Evolutionary conservation across 2,329 filamentous ascomycete species (phyloP).

Genomic region (Nemania sp.): DNA sequence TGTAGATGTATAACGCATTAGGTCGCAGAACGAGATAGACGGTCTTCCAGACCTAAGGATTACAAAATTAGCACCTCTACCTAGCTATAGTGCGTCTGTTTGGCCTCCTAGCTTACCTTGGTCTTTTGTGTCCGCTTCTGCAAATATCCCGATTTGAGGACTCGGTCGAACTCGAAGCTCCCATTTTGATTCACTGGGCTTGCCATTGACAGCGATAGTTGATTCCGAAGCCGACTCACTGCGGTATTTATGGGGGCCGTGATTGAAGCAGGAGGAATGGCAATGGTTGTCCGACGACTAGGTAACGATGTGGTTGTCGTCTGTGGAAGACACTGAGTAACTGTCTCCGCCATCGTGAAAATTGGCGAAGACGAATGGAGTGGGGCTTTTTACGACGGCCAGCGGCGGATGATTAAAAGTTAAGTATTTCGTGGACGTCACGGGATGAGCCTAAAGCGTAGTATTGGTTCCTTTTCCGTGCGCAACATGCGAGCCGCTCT

Average conservation of each 20-base stretch:
- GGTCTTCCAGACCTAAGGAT: conserved; percentile 82
- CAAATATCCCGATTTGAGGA: conserved; percentile 89
- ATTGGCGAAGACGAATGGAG: conserved; percentile 4
- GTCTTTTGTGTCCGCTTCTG: conserved; percentile 93
- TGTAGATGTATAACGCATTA: conserved; percentile 92
- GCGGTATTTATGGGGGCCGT: conserved; percentile 43
- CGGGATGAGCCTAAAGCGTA: conserved; percentile 24
- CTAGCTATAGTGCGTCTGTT: background rate
- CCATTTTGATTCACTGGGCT: conserved; percentile 95
- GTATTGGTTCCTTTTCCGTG: conserved; percentile 17
- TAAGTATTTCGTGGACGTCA: conserved; percentile 15
- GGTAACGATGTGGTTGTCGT: conserved; percentile 39
- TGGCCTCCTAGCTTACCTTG: conserved; percentile 70
- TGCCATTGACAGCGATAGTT: conserved; percentile 72
- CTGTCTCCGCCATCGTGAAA: conserved; percentile 47
- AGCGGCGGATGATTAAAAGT: conserved; percentile 4
- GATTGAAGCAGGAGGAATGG: conserved; percentile 46
- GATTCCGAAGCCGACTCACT: conserved; percentile 52
- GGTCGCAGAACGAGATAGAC: conserved; percentile 91
- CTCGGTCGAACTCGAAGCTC: conserved; percentile 94
- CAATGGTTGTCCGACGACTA: conserved; percentile 46
- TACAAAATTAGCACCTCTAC: conserved; percentile 39
- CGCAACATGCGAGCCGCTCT: conserved; percentile 27
- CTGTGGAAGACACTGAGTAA: conserved; percentile 41
- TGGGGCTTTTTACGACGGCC: background rate